A percentile compares a stretch with the other conserved stretches of the same genome.
Evolutionary conservation across 2,329 filamentous ascomycete species (phyloP).

Genomic region (Bertia moriformis): DNA sequence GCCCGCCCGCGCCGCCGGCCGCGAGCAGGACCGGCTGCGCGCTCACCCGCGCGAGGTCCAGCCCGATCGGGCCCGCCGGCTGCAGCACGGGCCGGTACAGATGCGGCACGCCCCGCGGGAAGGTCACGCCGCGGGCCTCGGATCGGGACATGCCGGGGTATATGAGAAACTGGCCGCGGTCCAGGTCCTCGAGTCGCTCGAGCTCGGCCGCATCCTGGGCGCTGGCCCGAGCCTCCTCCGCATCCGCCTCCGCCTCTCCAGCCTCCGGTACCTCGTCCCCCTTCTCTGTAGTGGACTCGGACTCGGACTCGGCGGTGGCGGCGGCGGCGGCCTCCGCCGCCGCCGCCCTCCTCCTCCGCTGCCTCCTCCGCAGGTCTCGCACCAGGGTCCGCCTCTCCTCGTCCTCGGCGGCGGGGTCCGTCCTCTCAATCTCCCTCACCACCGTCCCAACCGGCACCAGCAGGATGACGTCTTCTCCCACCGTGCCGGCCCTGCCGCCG

Average conservation of each 20-base stretch:
- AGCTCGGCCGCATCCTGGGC: conserved; percentile 2
- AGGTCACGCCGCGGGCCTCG: conserved; percentile 41
- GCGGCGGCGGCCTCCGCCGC: conserved; percentile 17
- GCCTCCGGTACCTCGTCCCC: conserved; percentile 5
- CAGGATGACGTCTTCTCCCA: conserved; percentile 76
- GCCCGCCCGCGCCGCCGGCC: conserved; percentile 78
- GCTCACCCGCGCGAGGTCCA: conserved; percentile 65
- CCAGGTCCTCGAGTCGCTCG: conserved; percentile 15
- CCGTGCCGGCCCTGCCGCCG: conserved; percentile 56
- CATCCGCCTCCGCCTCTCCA: too few species aligned
- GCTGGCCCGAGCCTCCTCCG: not conserved
- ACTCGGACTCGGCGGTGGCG: conserved; percentile 11
- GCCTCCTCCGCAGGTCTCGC: conserved; percentile 21
- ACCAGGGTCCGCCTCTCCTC: conserved; percentile 19
- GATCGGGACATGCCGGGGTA: conserved; percentile 65
- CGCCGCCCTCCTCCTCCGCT: conserved; percentile 19
- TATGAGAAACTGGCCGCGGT: conserved; percentile 66
- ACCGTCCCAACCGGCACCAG: conserved; percentile 88
- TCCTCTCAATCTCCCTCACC: conserved; percentile 64
- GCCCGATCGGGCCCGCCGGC: conserved; percentile 55
- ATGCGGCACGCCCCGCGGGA: conserved; percentile 34
- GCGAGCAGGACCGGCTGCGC: conserved; percentile 72
- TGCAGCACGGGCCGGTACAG: conserved; percentile 46
- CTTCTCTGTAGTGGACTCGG: conserved; percentile 3
- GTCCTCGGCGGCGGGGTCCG: conserved; percentile 65